Evolutionary conservation across 352 stramenopile species (phyloP).

Genomic region (Phytophthora sp.): DNA sequence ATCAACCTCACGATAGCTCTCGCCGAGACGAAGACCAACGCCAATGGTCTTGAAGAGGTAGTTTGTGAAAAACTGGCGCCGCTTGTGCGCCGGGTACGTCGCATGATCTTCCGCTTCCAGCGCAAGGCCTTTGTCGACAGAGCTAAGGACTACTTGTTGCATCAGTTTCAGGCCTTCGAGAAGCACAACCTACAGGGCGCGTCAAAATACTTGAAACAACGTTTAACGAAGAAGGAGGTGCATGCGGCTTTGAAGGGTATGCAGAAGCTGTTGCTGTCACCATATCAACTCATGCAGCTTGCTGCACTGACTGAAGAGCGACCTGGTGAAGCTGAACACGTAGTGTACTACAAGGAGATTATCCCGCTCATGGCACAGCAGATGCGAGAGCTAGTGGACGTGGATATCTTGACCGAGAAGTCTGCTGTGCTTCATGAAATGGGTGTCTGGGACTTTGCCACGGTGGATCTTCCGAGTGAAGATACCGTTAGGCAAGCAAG

Average conservation of each 20-base stretch:
- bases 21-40: constrained; percentile 32
- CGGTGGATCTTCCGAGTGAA: constrained; percentile 31
- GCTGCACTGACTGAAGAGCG: constrained; percentile 35
- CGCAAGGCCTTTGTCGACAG: constrained; percentile 49
- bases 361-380: constrained; percentile 37
- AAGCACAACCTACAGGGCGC: constrained; percentile 50
- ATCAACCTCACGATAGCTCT: constrained; percentile 62
- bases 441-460: constrained; percentile 22
- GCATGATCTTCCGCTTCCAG: constrained; percentile 69
- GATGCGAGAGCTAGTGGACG: constrained; percentile 44
- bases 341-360: constrained; percentile 54
- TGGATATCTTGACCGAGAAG: constrained; percentile 32
- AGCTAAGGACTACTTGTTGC: constrained; percentile 48
- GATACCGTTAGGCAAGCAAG: constrained; percentile 40
- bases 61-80: constrained; percentile 44
- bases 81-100: constrained; percentile 54
- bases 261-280: constrained; percentile 60
- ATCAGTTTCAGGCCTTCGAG: constrained; percentile 61
- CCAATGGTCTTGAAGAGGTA: constrained; percentile 38
- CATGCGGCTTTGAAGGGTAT: constrained; percentile 53
- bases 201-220: constrained; percentile 55
- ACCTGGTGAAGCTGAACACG: constrained; percentile 27
- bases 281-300: constrained; percentile 56
- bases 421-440: constrained; percentile 33
- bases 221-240: constrained; percentile 53